Percentiles rank a stretch among this genome's conserved stretches.
Conservation (phyloP, 148 eudicot species). For the Camellia japonica region DNA sequence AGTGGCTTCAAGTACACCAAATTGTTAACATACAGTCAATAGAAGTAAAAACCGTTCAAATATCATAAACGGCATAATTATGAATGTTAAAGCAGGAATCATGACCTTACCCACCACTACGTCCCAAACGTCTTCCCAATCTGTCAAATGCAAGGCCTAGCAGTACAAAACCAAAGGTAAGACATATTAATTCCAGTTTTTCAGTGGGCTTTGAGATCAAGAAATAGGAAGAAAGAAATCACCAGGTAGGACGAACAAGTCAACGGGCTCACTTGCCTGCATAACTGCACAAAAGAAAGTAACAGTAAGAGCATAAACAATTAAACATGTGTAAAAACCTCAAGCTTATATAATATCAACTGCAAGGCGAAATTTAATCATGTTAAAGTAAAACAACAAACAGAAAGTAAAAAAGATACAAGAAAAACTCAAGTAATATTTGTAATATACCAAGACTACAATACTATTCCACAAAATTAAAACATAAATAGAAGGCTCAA, state of each 20-base stretch:
- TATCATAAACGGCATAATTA: too few relatives aligned
- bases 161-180: too few relatives aligned
- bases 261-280: slow-evolving; percentile 29
- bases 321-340: neutral
- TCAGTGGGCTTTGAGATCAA: neutral
- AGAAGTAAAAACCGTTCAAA: too few relatives aligned
- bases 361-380: neutral
- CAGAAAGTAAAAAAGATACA: too few relatives aligned
- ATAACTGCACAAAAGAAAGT: too few relatives aligned
- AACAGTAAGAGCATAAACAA: too few relatives aligned
- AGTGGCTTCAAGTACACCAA: too few relatives aligned
- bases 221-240: neutral
- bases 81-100: too few relatives aligned
- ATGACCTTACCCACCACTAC: too few relatives aligned
- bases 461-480: neutral
- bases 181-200: neutral
- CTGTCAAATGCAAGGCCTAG: too few relatives aligned
- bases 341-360: neutral
- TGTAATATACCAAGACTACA: neutral
- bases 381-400: neutral
- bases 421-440: neutral
- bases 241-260: slow-evolving; percentile 30
- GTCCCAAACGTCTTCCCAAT: too few relatives aligned
- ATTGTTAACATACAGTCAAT: too few relatives aligned
- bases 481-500: neutral